Evolutionary conservation across 805 yeast species (phyloP), one percentile per base, ranked within the genome.

Genomic region (Wickerhamiella kazuoi): DNA sequence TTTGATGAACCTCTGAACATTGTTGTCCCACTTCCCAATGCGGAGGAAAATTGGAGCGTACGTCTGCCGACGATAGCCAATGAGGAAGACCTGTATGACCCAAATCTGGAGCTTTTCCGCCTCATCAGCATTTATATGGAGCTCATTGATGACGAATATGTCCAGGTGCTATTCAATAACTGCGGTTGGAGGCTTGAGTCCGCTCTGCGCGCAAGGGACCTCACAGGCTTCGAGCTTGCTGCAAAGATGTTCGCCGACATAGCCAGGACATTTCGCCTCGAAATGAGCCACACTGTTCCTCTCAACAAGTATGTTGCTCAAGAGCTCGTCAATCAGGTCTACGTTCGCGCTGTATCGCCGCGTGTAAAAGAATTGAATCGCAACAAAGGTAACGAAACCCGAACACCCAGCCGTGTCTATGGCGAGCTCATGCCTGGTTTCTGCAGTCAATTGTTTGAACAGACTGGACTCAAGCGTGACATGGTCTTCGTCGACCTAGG

Each of bases 371-470:
- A 71, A 40, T 62, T 86, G 40, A 68, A 76, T 39, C 64, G 71
- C 3, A 80, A 94, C 6, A 84, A 80, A 46, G 80, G 75, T 50
- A 23, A 23, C 9, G 26, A 23, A 11, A 23, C 26, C 6, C 26
- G 26, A 7, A 23, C 26, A 6, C 26, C 26, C 26, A 23, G 26
- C 11, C 26, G 26, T 23, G 94, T 83, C 1, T 86, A 86, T 55
- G 96, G 96, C 8, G 96, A 86, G 57, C 61, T 86, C 42, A 63
- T 86, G 54, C 96, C 96, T 1, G 62, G 66, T 4, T 81, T 86
- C 48, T 63, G 80, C 32, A 68, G 83, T 31, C 72, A 67, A 47
- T 77, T 80, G 3, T 79, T 76, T 50, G 54, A 61, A 4, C 64
- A 73, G 48, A 76, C 83, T 37, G 67, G 65, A 1, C 59, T 84